Base-by-base conservation (phyloP, 495 filamentous ascomycete species). In the Aspergillus avenaceus region DNA sequence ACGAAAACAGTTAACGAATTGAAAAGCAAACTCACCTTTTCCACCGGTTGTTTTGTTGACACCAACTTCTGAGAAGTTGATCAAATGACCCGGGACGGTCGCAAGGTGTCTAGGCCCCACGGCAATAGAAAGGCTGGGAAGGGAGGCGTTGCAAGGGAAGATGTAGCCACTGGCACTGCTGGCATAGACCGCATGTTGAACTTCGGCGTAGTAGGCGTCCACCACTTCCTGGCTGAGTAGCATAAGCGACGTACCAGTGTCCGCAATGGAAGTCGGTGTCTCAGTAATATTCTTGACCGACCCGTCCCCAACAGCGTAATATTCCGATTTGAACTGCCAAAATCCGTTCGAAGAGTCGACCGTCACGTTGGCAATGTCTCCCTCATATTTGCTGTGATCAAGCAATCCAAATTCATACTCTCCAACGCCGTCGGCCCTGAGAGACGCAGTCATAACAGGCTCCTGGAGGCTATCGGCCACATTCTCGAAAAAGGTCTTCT, bases 401-500 rank as follows among this genome's bases (percentile, higher is more conserved):
- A 92, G 82, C 40, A 53, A 66, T 21, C 90, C 90, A 64, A 93
- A 93, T 48, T 89, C 84, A 62, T 91, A 95, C 50, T 79, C 76
- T 36, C 90, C 88, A 6, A 75, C 71, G 46, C 80, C 73, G 16
- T 76, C 65, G 49, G 53, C 60, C 49, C 83, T 81, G 32, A 93
- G 79, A 40, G 84, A 78, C 21, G 84, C 84, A 2, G 87, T 86
- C 66, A 93, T 86, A 19, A 93, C 65, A 5, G 88, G 87, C 56
- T 80, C 67, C 29, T 81, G 76, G 19, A 95, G 80, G 8, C 64
- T 64, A 19, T 71, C 49, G 54, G 81, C 77, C 40, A 87, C 71
- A 60, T 90, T 91, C 50, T 90, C 87, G 64, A 93, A 92, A 66
- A 91, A 93, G 23, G 88, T 93, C 59, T 82, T 82, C 61, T 90